Conservation (phyloP, 306 rosid species). For the Cucumis cinereus region DNA sequence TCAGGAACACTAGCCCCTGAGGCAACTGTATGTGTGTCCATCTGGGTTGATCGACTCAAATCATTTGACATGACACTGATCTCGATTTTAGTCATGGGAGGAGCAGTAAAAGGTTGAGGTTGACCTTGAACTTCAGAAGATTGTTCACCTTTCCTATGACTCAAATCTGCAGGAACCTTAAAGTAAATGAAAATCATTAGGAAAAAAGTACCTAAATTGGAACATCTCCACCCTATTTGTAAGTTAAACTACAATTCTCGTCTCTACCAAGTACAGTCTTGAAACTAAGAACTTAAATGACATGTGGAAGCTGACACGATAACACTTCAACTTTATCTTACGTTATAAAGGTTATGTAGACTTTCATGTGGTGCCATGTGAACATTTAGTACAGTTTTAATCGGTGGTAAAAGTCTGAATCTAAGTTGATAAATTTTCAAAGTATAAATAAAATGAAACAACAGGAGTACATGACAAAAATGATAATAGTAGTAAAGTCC, state of each 20-base stretch:
- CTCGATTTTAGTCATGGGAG: conserved; percentile 50
- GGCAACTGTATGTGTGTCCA: conserved; percentile 21
- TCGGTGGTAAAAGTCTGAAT: background rate
- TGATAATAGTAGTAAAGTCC: background rate
- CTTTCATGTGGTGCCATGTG: background rate
- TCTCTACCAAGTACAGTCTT: background rate
- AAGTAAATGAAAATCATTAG: conserved; percentile 35
- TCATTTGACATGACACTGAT: conserved; percentile 44
- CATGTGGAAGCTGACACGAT: background rate
- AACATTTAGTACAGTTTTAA: background rate
- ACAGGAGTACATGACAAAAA: background rate
- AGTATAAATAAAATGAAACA: background rate
- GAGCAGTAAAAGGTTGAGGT: conserved; percentile 34
- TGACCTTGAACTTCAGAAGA: conserved; percentile 38
- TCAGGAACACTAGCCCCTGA: conserved; percentile 43
- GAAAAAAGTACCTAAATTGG: conserved; percentile 16
- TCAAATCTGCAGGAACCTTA: conserved; percentile 67
- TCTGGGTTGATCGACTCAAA: conserved; percentile 42
- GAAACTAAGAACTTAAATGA: background rate
- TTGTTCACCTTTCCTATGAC: conserved; percentile 31
- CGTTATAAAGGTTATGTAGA: background rate
- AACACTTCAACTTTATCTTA: background rate
- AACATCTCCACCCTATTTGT: background rate
- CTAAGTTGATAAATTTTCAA: background rate
- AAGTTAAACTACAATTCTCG: background rate